A percentile compares a stretch with the other conserved stretches of the same genome.
Conservation (phyloP, 164 flowering plant genomes). For the Saururus chinensis region DNA sequence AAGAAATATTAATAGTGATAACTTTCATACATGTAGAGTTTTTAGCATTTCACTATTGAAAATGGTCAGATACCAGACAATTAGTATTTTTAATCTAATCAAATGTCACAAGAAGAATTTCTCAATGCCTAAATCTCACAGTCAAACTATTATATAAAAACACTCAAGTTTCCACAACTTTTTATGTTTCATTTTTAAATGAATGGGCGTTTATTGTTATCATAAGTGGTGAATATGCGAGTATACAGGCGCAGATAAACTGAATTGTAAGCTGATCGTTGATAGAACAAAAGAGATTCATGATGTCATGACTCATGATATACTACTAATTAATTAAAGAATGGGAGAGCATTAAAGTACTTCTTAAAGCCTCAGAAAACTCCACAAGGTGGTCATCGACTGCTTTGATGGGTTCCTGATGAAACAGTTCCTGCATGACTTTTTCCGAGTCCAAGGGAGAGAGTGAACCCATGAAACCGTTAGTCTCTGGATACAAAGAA, state of each 20-base stretch:
- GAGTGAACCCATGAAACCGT: slow-evolving; percentile 38
- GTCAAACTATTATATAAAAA: too few species aligned
- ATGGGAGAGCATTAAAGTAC: slow-evolving; percentile 27
- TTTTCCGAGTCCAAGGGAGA: slow-evolving; percentile 45
- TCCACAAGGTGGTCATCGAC: slow-evolving; percentile 85
- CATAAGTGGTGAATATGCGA: too few species aligned
- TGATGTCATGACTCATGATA: not conserved
- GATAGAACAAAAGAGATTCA: not conserved
- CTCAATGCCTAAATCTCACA: not conserved
- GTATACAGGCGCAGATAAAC: not conserved
- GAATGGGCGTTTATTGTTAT: too few species aligned
- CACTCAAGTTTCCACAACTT: too few species aligned
- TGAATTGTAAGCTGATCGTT: not conserved
- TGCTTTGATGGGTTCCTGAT: slow-evolving; percentile 41
- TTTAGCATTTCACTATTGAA: not conserved
- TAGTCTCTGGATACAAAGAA: slow-evolving; percentile 30
- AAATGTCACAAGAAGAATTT: too few species aligned
- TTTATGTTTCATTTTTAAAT: too few species aligned
- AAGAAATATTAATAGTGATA: too few species aligned
- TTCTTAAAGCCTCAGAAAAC: slow-evolving; percentile 89
- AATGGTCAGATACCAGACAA: slow-evolving; percentile 5
- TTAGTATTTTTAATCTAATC: not conserved
- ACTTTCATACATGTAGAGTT: not conserved
- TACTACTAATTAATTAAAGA: not conserved
- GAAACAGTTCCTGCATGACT: slow-evolving; percentile 52